Evolutionary conservation across 768 basidiomycete species (phyloP).

Genomic region (Termitomyces sp.): DNA sequence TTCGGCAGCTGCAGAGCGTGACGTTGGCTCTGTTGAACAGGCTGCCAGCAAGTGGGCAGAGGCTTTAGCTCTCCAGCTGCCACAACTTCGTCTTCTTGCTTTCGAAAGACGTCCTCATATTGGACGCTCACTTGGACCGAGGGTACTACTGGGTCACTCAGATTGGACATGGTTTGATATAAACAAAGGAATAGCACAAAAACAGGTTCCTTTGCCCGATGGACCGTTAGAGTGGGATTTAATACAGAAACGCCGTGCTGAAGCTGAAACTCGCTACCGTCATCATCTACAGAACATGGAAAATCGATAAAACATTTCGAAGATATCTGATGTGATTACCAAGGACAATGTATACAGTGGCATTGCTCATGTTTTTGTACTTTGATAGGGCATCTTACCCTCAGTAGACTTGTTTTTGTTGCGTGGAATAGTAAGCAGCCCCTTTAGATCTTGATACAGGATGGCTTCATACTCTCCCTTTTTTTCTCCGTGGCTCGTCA

Average conservation of each 20-base stretch:
- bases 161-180: background rate
- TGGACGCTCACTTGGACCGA: background rate
- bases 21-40: background rate
- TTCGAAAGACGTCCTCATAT: background rate
- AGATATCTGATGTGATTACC: background rate
- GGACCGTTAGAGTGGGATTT: background rate
- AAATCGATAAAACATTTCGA: background rate
- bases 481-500: conserved; percentile 28
- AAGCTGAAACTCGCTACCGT: background rate
- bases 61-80: background rate
- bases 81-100: background rate
- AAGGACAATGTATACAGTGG: background rate
- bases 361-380: background rate
- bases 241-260: background rate
- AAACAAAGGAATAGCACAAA: background rate
- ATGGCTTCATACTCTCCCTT: conserved; percentile 22
- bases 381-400: background rate
- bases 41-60: background rate
- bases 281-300: background rate
- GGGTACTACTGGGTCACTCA: background rate
- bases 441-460: background rate
- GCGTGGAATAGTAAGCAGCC: background rate
- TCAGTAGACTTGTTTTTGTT: background rate
- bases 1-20: background rate
- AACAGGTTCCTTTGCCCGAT: background rate